Evolutionary conservation across 768 basidiomycete genomes (phyloP), one percentile per base, ranked within the genome.

Genomic region (Trametes meyenii): DNA sequence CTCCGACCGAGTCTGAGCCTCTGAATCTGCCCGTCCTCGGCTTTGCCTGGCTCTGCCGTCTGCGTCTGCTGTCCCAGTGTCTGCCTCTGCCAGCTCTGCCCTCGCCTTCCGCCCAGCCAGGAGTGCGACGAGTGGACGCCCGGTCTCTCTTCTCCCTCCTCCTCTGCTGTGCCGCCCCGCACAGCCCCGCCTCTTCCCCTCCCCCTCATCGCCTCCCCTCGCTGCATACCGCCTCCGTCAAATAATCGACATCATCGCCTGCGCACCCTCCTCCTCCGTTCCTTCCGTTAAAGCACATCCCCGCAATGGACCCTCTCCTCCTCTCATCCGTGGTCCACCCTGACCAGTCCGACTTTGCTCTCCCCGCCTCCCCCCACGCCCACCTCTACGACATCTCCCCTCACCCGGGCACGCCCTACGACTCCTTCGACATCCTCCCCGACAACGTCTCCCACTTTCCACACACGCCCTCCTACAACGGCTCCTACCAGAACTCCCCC

Each of bases 401-500:
- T 50, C 57, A 53, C 60, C 61, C 66, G 46, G 64, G 67, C 53
- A 63, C 69, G 29, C 66, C 72, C 19, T 78, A 81, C 65, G 79
- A 82, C 66, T 48, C 75, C 5, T 80, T 75, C 64, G 80, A 78
- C 52, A 76, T 74, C 67, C 61, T 50, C 46, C 68, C 65, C 44
- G 74, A 72, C 66, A 71, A 59, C 50, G 73, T 71, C 46, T 71
- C 78, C 5, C 75, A 76, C n/a, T 81, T 79, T 63, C 79, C 81
- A 23, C 77, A 78, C 68, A 81, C 83, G 0, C 82, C 85, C 8
- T 84, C 83, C 23, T 84, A 85, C 76, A 82, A 83, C 71, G 83
- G 83, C 56, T 88, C 87, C 5, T 87, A 87, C 77, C 82, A 85
- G 69, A 84, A 85, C 73, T 90, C 88, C 0, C 89, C 89, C 10